These are phyloP conservation scores for Chaetothyriales sp. DNA, from an alignment of 2,329 filamentous ascomycete species.

Conservation along the genomic window DNA sequence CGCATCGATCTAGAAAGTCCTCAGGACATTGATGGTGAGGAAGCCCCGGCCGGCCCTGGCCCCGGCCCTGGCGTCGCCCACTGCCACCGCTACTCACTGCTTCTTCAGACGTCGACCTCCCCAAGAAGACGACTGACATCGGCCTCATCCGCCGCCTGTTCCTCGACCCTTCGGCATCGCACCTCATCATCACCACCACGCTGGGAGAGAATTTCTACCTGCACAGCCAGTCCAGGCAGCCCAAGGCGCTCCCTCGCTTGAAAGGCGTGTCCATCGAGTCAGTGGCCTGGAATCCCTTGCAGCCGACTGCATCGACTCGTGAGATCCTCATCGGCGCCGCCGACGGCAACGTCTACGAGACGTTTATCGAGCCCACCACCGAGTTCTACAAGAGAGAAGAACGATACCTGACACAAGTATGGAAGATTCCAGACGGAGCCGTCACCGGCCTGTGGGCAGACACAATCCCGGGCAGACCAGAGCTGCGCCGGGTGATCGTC, in stretches of 20 bases:
- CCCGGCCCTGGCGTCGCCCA: not conserved
- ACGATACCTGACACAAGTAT: slow-evolving; percentile 73
- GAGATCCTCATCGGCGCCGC: slow-evolving; percentile 84
- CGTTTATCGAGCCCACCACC: slow-evolving; percentile 82
- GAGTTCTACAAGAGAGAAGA: slow-evolving; percentile 95
- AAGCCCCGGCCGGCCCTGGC: not conserved
- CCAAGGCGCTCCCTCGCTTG: slow-evolving; percentile 65
- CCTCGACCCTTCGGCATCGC: slow-evolving; percentile 89
- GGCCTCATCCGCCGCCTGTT: slow-evolving; percentile 93
- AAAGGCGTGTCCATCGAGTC: slow-evolving; percentile 80
- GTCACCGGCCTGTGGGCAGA: slow-evolving; percentile 82
- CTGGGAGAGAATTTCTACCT: slow-evolving; percentile 96
- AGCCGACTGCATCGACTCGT: slow-evolving; percentile 83
- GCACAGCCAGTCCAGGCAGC: slow-evolving; percentile 82
- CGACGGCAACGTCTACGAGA: slow-evolving; percentile 93
- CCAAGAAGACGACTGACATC: slow-evolving; percentile 79
- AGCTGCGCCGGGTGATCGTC: slow-evolving; percentile 64
- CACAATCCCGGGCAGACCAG: slow-evolving; percentile 50
- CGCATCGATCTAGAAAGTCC: slow-evolving; percentile 88
- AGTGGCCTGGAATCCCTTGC: slow-evolving; percentile 85
- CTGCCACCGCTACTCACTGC: slow-evolving; percentile 1
- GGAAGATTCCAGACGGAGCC: slow-evolving; percentile 67
- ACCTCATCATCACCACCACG: slow-evolving; percentile 81
- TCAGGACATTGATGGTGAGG: slow-evolving; percentile 77
- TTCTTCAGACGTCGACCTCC: slow-evolving; percentile 75